These are phyloP conservation scores for Apiotrichum brassicae DNA, from an alignment of 1,284 basidiomycete genomes.

Conservation along the genomic window DNA sequence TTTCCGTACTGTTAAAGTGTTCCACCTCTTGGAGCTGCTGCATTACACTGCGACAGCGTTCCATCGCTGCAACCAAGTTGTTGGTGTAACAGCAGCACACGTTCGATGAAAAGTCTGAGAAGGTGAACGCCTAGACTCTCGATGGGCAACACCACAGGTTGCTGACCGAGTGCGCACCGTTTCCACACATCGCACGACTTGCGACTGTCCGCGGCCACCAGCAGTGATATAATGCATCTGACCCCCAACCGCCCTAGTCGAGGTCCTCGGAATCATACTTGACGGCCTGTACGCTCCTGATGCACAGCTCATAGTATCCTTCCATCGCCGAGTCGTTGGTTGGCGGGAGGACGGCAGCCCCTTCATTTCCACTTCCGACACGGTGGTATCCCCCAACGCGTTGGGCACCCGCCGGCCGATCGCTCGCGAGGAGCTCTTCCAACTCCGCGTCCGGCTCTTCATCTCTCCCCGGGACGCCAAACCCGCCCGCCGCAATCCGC, in stretches of 20 bases:
- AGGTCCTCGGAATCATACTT: constrained; percentile 35
- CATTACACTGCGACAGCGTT: too few relatives aligned
- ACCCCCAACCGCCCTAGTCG: background rate
- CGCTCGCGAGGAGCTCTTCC: constrained; percentile 23
- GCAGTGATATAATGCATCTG: too few relatives aligned
- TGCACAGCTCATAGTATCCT: constrained; percentile 49
- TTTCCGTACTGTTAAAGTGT: too few relatives aligned
- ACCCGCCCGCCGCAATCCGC: constrained; percentile 25
- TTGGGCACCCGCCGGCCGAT: constrained; percentile 6
- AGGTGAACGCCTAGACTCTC: too few relatives aligned
- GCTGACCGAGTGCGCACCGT: too few relatives aligned
- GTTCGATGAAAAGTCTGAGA: too few relatives aligned
- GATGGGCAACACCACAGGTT: too few relatives aligned
- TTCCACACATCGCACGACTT: too few relatives aligned
- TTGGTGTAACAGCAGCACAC: too few relatives aligned
- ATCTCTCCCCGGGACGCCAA: constrained; percentile 19
- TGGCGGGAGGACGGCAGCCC: constrained; percentile 2
- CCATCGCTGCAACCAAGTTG: too few relatives aligned
- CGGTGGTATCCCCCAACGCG: constrained; percentile 26
- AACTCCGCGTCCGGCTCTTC: constrained; percentile 30
- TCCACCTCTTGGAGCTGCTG: too few relatives aligned
- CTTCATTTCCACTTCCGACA: constrained; percentile 12
- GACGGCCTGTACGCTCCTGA: constrained; percentile 45
- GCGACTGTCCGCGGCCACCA: too few relatives aligned
- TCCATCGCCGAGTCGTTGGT: constrained; percentile 13